Evolutionary conservation across 148 eudicot genomes (phyloP).

Genomic region (Rhododendron kiyosumense): DNA sequence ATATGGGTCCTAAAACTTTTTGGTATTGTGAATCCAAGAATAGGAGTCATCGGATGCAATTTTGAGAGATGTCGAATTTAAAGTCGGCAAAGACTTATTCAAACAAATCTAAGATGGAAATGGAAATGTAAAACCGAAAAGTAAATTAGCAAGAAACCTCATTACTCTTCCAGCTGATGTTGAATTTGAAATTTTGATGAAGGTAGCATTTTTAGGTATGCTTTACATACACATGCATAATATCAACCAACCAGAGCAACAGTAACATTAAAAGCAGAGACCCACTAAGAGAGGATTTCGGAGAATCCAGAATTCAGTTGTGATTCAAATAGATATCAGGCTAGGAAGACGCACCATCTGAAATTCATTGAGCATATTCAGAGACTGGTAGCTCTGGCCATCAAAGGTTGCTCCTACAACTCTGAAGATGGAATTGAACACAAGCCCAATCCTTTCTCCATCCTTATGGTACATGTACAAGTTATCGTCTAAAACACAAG

Average conservation of each 20-base stretch:
- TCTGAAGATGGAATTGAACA: conserved; percentile 38
- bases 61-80: neutral
- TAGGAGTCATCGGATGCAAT: neutral
- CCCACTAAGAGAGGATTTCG: neutral
- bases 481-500: conserved; percentile 36
- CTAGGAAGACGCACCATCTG: conserved; percentile 37
- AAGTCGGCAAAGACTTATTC: neutral
- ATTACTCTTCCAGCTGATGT: neutral
- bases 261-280: neutral
- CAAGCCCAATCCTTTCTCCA: conserved; percentile 24
- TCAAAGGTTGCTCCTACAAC: conserved; percentile 37
- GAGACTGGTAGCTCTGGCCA: conserved; percentile 31
- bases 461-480: conserved; percentile 19
- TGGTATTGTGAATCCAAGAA: neutral
- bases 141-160: neutral
- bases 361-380: conserved; percentile 20
- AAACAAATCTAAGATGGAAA: neutral
- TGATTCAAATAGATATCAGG: neutral
- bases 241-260: neutral
- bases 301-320: neutral
- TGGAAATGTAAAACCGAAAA: neutral
- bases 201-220: neutral
- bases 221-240: neutral
- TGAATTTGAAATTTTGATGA: neutral
- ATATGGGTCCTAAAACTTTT: neutral